Percentiles rank a stretch among this genome's conserved stretches.
These are phyloP conservation scores for Pisolithus orientalis DNA, from an alignment of 768 basidiomycete species.

Conservation along the genomic window DNA sequence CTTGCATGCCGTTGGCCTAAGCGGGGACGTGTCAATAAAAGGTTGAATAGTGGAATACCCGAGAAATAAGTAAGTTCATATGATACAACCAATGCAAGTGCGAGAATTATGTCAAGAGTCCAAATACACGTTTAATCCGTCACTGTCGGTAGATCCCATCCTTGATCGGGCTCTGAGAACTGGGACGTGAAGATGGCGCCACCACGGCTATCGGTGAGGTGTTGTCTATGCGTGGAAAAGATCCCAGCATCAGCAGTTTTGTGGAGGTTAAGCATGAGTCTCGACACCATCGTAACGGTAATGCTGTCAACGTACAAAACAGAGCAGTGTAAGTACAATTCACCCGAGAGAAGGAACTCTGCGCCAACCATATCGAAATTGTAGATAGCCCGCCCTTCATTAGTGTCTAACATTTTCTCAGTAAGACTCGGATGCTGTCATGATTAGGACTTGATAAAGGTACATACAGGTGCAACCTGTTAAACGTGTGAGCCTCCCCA, in stretches of 20 bases:
- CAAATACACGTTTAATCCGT: neutral
- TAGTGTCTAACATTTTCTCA: slow-evolving; percentile 28
- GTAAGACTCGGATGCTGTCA: neutral
- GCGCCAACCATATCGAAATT: slow-evolving; percentile 41
- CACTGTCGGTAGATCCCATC: neutral
- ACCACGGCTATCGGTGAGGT: neutral
- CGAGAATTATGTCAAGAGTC: too few species aligned
- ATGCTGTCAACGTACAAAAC: slow-evolving; percentile 26
- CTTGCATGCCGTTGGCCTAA: too few species aligned
- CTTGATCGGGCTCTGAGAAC: neutral
- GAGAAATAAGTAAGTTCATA: neutral
- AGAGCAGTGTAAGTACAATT: neutral
- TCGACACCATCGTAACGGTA: slow-evolving; percentile 48
- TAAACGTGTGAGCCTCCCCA: neutral
- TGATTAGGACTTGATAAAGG: neutral
- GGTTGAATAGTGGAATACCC: neutral
- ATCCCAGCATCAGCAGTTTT: slow-evolving; percentile 24
- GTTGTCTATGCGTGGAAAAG: neutral
- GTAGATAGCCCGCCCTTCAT: slow-evolving; percentile 43
- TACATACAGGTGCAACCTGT: slow-evolving; percentile 4
- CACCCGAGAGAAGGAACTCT: neutral
- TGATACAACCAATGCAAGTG: neutral
- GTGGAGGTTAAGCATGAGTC: slow-evolving; percentile 52
- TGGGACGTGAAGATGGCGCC: neutral
- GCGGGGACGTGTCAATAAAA: too few species aligned